These are phyloP conservation scores for Citrus maxima DNA, from an alignment of 345 rosid species.

Conservation along the genomic window DNA sequence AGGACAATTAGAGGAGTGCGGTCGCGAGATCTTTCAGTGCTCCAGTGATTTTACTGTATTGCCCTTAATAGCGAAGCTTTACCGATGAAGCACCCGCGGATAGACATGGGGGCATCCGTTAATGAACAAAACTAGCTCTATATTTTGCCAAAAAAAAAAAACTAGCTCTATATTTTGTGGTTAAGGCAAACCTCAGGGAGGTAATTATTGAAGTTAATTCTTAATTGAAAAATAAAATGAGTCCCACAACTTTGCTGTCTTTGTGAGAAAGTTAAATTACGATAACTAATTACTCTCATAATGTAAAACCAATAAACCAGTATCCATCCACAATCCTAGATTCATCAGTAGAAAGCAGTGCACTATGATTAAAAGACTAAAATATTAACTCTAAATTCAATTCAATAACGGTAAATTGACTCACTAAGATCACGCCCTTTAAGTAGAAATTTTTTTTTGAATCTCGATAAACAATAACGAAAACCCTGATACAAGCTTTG, in stretches of 20 bases:
- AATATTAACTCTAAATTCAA: constrained; percentile 11
- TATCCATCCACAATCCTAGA: neutral
- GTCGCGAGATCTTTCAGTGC: too few relatives aligned
- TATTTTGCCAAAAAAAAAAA: too few relatives aligned
- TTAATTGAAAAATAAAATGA: too few relatives aligned
- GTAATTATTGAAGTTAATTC: too few relatives aligned
- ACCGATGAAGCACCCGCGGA: too few relatives aligned
- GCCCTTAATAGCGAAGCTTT: too few relatives aligned
- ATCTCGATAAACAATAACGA: neutral
- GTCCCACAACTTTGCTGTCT: neutral
- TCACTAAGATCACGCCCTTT: neutral
- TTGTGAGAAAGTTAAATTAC: neutral
- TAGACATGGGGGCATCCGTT: too few relatives aligned
- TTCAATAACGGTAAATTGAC: constrained; percentile 8
- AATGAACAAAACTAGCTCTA: too few relatives aligned
- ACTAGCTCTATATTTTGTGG: too few relatives aligned
- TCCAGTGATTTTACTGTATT: too few relatives aligned
- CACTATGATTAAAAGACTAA: neutral
- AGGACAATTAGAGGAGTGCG: too few relatives aligned
- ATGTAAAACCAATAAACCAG: neutral
- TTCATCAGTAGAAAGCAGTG: neutral
- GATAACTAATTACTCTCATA: neutral
- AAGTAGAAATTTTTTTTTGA: neutral
- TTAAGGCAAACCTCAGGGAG: too few relatives aligned
- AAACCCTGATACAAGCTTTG: constrained; percentile 10